Evolutionary conservation across 805 yeast species (phyloP), one percentile per base, ranked within the genome.

Genomic region (Starmerella etchellsii): DNA sequence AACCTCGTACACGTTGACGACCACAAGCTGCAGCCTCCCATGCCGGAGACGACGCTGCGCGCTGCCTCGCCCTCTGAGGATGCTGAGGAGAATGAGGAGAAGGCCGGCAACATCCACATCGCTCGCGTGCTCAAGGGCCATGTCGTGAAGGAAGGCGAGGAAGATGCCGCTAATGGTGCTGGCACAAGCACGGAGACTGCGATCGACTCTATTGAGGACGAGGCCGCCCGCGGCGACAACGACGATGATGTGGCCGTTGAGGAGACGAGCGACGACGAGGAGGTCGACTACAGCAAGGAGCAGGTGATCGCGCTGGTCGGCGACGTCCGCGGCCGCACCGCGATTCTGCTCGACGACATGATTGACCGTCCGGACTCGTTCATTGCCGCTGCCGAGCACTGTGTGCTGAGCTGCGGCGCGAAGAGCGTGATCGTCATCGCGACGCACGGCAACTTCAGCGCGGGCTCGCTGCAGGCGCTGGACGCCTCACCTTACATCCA

Each of bases 371-470:
- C 95, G 34, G 78, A 79, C 49, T 76, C 94, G 9, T 88, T 87
- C 58, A 81, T 91, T 49, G 88, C 96, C 24, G 98, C 98, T 32
- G 98, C 99, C 26, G 99, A 91, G 65, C 98, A 91, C 65, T 74
- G 94, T 60, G 74, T 93, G 51, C 69, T 82, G 62, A 88, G 87
- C 62, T 91, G 99, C 66, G 98, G 98, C 43, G 98, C 99, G 46
- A 80, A 78, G 54, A 71, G 74, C 43, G 95, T 91, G 22, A 82
- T 80, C 54, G 76, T 91, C 20, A 76, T 91, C 46, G 97, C 95
- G 14, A 88, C 97, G 3, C 99, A 91, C 57, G 99, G 98, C 50
- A 73, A 88, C 32, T 88, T 91, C 64, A 76, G 84, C 49, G 93
- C 83, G 52, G 78, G 78, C 50, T 84, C 95, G 54, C 68, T 91